These are phyloP conservation scores for Penicillium janthinellum DNA, from an alignment of 2,329 filamentous ascomycete species.

Conservation along the genomic window DNA sequence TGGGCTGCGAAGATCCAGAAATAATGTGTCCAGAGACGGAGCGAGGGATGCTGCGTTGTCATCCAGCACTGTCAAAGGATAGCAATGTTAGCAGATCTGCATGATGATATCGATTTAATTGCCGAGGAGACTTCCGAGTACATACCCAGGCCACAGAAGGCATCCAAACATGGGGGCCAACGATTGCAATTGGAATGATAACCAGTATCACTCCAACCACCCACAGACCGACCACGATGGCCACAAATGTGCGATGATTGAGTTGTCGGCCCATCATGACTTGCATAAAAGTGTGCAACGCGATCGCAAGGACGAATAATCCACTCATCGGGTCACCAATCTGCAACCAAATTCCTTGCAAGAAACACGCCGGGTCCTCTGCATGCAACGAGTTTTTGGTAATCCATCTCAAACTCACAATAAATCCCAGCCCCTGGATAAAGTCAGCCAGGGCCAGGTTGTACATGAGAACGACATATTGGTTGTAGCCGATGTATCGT, in stretches of 20 bases:
- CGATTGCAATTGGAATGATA: slow-evolving; percentile 44
- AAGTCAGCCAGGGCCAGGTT: slow-evolving; percentile 52
- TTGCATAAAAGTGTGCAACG: slow-evolving; percentile 50
- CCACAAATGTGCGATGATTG: slow-evolving; percentile 44
- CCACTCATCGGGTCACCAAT: slow-evolving; percentile 52
- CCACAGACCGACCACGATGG: slow-evolving; percentile 47
- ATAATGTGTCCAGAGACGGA: slow-evolving; percentile 53
- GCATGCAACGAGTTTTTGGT: slow-evolving; percentile 42
- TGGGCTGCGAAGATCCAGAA: slow-evolving; percentile 55
- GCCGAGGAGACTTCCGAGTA: not conserved
- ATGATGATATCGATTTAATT: not conserved
- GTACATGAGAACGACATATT: slow-evolving; percentile 53
- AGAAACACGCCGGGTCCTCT: slow-evolving; percentile 45
- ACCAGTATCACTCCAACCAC: slow-evolving; percentile 46
- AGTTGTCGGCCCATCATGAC: slow-evolving; percentile 48
- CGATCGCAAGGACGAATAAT: slow-evolving; percentile 53
- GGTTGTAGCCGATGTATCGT: slow-evolving; percentile 43
- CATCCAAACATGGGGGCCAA: slow-evolving; percentile 43
- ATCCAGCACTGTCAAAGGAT: slow-evolving; percentile 50
- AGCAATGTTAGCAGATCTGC: slow-evolving; percentile 4
- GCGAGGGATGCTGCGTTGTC: slow-evolving; percentile 42
- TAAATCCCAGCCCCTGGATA: slow-evolving; percentile 50
- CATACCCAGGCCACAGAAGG: slow-evolving; percentile 53
- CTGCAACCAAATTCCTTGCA: slow-evolving; percentile 52
- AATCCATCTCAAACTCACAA: slow-evolving; percentile 50